Evolutionary conservation across 1,139 yeast genomes (phyloP).

Genomic region (Yamadazyma atlantica): DNA sequence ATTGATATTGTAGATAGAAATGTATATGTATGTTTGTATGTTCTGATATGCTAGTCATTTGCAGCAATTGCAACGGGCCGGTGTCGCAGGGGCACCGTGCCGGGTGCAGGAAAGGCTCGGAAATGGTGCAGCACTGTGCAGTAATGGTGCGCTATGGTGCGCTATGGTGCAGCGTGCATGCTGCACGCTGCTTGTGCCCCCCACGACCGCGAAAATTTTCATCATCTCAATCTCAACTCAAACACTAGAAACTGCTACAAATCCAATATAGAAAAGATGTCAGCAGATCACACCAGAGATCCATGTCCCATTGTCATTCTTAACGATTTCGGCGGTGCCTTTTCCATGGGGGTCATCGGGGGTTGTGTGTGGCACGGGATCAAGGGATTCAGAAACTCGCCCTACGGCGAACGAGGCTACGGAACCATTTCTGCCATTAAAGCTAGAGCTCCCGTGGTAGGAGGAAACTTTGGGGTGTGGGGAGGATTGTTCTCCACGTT

Average conservation of each 20-base stretch:
- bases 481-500: constrained; percentile 96
- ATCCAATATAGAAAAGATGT: too few relatives aligned
- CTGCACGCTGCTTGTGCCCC: too few relatives aligned
- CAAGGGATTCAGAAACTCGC: constrained; percentile 97
- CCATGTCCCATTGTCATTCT: constrained; percentile 97
- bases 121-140: too few relatives aligned
- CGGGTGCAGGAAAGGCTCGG: too few relatives aligned
- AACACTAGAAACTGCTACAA: too few relatives aligned
- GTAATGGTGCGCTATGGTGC: too few relatives aligned
- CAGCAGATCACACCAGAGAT: constrained; percentile 98
- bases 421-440: constrained; percentile 91
- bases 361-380: constrained; percentile 99
- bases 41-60: too few relatives aligned
- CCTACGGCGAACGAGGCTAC: constrained; percentile 88
- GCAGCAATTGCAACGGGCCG: neutral
- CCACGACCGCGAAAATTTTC: neutral
- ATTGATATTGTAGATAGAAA: too few relatives aligned
- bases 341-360: constrained; percentile 97
- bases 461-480: constrained; percentile 99
- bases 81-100: too few relatives aligned
- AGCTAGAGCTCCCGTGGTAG: constrained; percentile 97
- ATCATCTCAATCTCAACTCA: neutral
- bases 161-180: too few relatives aligned
- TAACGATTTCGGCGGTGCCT: constrained; percentile 98
- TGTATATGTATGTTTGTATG: too few relatives aligned